phyloP scores from a whole-genome alignment of 2,329 filamentous ascomycete genomes.

The Cladosporium sp. region DNA sequence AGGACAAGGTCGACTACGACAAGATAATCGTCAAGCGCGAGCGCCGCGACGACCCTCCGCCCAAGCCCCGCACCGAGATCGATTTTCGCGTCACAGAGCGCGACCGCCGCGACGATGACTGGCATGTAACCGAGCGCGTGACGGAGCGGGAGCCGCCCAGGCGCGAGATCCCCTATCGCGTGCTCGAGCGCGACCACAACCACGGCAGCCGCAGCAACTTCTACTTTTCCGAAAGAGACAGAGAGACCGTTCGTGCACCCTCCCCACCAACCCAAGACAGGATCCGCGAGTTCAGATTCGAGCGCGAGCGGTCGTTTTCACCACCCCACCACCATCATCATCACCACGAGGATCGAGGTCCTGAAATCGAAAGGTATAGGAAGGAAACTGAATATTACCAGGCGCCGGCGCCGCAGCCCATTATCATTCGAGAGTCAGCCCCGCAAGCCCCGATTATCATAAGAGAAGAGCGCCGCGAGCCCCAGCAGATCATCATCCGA shows the following conservation, averaged over 20 bases:
- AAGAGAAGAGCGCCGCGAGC: constrained; percentile 42
- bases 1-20: constrained; percentile 37
- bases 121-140: constrained; percentile 35
- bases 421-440: constrained; percentile 48
- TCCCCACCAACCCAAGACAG: constrained; percentile 41
- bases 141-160: constrained; percentile 24
- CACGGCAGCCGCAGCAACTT: constrained; percentile 31
- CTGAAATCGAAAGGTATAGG: constrained; percentile 46
- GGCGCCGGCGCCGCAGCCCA: constrained; percentile 38
- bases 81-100: constrained; percentile 23
- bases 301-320: constrained; percentile 45
- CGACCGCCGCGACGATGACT: constrained; percentile 23
- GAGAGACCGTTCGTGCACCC: constrained; percentile 25
- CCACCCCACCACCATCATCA: constrained; percentile 35
- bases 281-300: constrained; percentile 47
- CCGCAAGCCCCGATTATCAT: constrained; percentile 45
- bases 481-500: constrained; percentile 42
- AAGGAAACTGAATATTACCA: constrained; percentile 48
- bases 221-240: constrained; percentile 32
- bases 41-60: constrained; percentile 16
- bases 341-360: constrained; percentile 35
- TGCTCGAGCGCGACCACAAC: constrained; percentile 26
- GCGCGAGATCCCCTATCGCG: constrained; percentile 28
- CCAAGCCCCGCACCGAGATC: constrained; percentile 19
- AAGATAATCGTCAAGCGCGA: constrained; percentile 45